Base-by-base conservation (phyloP, 345 rosid species). In the Conringia planisiliqua region DNA sequence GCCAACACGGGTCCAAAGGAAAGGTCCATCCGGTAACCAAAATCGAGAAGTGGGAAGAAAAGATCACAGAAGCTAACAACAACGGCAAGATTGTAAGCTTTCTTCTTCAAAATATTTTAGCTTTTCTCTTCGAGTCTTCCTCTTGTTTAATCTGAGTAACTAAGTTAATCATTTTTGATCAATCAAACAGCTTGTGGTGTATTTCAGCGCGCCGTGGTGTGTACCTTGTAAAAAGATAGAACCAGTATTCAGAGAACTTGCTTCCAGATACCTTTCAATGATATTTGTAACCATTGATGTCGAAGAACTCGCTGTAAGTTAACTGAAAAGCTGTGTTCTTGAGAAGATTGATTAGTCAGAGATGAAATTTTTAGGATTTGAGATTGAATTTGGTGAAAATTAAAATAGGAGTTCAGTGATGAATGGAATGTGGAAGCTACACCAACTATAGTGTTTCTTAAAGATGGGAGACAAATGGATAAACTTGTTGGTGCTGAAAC, bases 171-270 rank as follows among this genome's bases (percentile, higher is more conserved):
- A 64, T 32, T 7, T 59, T 59, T 14, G 20, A 62, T 26, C 24
- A 12, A 61, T 6, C 7, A 59, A 70, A 84, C 86, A 89, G 91
- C 85, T 86, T 1, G 78, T 87, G 30, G 91, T 79, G 12, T 83
- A 89, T 79, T 89, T 87, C 83, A 85, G 87, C 57, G 85, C 90
- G 16, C 78, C 79, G 7, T 87, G 94, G 91, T 89, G 90, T 54
- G 72, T 68, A 61, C 95, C 95, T 74, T 84, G 95, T 71, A 82
- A 74, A 65, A 74, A 80, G 73, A 86, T 87, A 74, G 86, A 86
- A 51, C 81, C 83, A 70, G 65, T 59, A 71, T 82, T 79, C 72
- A 32, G 29, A 3, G 85, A 86, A 61, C 84, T 89, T 72, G 85
- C 91, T 16, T 85, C 87, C 73, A 84, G 73, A 62, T 83, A 87